Evolutionary conservation across 768 basidiomycete species (phyloP).

Genomic region (Phanerochaete sordida): DNA sequence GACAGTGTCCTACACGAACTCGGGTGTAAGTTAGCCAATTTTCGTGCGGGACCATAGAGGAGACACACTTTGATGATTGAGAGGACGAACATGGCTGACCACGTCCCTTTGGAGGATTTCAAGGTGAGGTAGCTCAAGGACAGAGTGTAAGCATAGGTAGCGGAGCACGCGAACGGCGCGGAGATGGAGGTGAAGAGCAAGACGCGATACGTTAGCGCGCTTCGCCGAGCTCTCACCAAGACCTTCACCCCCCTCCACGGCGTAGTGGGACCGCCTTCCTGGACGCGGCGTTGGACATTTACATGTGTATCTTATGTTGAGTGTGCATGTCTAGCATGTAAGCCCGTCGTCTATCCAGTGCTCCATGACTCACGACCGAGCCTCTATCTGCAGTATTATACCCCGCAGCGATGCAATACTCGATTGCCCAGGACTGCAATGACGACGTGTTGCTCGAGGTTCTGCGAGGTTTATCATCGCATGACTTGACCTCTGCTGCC

Average conservation of each 20-base stretch:
- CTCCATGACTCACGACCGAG: no score
- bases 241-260: neutral
- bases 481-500: neutral
- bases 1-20: slow-evolving; percentile 71
- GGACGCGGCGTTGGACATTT: no score
- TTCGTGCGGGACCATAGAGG: neutral
- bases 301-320: neutral
- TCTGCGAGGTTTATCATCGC: neutral
- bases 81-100: slow-evolving; percentile 9
- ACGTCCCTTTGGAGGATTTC: no score
- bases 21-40: neutral
- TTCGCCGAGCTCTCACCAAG: neutral
- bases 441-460: neutral
- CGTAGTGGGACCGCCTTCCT: no score
- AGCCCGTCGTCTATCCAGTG: neutral
- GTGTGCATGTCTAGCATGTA: neutral
- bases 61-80: slow-evolving; percentile 15
- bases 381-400: neutral
- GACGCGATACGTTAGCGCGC: neutral
- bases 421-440: neutral
- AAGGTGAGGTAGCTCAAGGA: no score
- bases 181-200: neutral
- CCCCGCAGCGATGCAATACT: neutral
- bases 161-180: neutral
- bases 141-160: no score